phyloP scores from a whole-genome alignment of 352 stramenopile genomes.

The Paralagenidium karlingii region DNA sequence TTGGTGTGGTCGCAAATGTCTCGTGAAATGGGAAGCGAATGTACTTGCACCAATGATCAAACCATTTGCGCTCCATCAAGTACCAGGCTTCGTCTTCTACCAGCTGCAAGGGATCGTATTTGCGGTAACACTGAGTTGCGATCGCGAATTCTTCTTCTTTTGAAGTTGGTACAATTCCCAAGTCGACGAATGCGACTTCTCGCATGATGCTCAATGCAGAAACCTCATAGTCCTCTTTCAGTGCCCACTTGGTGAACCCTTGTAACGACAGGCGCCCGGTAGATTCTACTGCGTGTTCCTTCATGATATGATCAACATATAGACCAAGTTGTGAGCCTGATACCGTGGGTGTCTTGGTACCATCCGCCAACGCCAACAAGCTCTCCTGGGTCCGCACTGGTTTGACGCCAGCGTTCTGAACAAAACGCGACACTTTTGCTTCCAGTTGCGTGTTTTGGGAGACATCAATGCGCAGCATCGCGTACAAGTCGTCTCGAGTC shows the following conservation, averaged over 20 bases:
- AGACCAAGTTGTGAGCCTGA: conserved; percentile 67
- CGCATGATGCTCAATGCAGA: conserved; percentile 68
- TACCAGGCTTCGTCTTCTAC: conserved; percentile 81
- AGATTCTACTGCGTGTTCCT: conserved; percentile 28
- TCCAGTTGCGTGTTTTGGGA: conserved; percentile 65
- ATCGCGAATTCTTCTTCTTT: conserved; percentile 75
- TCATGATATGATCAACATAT: conserved; percentile 68
- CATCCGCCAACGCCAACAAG: conserved; percentile 18
- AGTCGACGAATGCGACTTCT: conserved; percentile 72
- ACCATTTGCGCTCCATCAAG: conserved; percentile 75
- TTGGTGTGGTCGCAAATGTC: conserved; percentile 6
- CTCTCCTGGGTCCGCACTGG: conserved; percentile 17
- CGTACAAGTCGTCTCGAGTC: conserved; percentile 70
- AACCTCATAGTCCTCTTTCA: conserved; percentile 68
- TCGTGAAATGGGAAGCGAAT: conserved; percentile 23
- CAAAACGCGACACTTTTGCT: conserved; percentile 40
- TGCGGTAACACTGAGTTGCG: conserved; percentile 54
- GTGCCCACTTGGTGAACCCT: conserved; percentile 54
- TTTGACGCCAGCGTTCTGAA: conserved; percentile 50
- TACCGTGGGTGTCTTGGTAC: conserved; percentile 48
- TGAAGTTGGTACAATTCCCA: conserved; percentile 48
- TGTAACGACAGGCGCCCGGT: conserved; percentile 46
- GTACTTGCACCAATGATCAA: conserved; percentile 77
- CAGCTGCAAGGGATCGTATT: conserved; percentile 49
- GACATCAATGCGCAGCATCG: conserved; percentile 72